Base-by-base conservation (phyloP, 208 protist genomes). In the Sergeia podlipaevii region DNA sequence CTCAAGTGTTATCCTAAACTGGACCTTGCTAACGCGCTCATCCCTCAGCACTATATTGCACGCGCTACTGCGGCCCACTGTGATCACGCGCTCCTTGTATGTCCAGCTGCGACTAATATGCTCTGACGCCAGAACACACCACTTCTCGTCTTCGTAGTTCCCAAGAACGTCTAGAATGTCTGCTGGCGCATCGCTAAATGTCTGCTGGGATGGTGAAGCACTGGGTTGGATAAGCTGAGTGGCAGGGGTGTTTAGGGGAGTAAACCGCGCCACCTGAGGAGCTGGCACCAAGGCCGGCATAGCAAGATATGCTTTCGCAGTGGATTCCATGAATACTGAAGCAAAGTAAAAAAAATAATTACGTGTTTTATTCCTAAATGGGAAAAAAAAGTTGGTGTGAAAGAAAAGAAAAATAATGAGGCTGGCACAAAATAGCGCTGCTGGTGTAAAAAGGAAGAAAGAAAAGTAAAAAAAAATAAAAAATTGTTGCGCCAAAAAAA, bases 61-160 rank as follows among this genome's bases (percentile, higher is more conserved):
- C 17, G 7, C 21, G 6, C 59, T 32, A 21, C 58, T 69, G 17
- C 78, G 71, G 23, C 83, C 83, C 8, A 86, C 53, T 7, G 63
- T 69, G 24, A 90, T 60, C 7, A 43, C 60, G 11, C 41, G 57
- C 21, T 72, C 67, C 15, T 38, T 23, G 34, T 71, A 77, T 8
- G 51, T 67, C 50, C 48, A 84, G 42, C 57, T 58, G 11, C 61
- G 60, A 23, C 59, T 61, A 17, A 47, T 57, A 46, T 81, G 68
- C 48, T 86, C 78, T 3, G 73, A 81, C 30, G 79, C 44, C 3
- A 86, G 74, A 20, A 86, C 56, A 10, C 74, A 73, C 74, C 78
- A 86, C 24, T 62, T 51, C 23, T 71, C 67, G 3, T 44, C 41
- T 23, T 27, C n/a, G n/a, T 20, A 26, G 39, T 17, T 18, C 18